Base-by-base conservation (phyloP, 2,329 filamentous ascomycete genomes). In the Aaosphaeria pasadenensis region DNA sequence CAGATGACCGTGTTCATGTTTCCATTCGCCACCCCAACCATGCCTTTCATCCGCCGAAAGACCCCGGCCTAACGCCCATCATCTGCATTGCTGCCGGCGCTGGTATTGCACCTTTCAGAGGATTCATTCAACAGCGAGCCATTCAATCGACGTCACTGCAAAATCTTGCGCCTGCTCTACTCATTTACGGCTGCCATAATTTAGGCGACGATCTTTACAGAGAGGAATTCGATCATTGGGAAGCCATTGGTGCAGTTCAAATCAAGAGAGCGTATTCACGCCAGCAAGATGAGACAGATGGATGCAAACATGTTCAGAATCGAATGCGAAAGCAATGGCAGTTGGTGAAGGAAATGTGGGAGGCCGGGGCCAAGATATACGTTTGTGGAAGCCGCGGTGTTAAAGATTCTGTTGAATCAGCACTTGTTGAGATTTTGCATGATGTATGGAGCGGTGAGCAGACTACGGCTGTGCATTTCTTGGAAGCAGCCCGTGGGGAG, bases 151-250 rank as follows among this genome's bases (percentile, higher is more conserved):
- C 65, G 4, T 73, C 72, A 0, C 82, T 83, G 1, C 72, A 78
- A 9, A 56, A 58, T 11, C 71, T 88, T 0, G 84, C 82, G 0
- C 81, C 79, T 0, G 82, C 84, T 0, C 52, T 88, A 11, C 73
- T 88, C 1, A 87, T 86, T 71, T 77, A 82, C 55, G 86, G 85
- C 5, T 87, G 84, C 62, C 79, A 81, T 11, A 62, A 72, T 5
- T 77, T 78, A 1, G 74, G 72, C 9, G 85, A 88, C 54, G 75
- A 82, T 38, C 60, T 88, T 0, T 88, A 88, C 67, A 69, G 74
- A 0, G 76, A 79, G 0, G 79, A 83, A 52, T 66, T 88, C 4
- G 74, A 76, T 9, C 63, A 60, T 5, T 90, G 87, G 87, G 76
- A 84, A 58, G 52, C 61, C 1, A 60, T 74, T 0, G 86, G 86